phyloP scores from a whole-genome alignment of 352 stramenopile genomes.

The Pythium brassicae region DNA sequence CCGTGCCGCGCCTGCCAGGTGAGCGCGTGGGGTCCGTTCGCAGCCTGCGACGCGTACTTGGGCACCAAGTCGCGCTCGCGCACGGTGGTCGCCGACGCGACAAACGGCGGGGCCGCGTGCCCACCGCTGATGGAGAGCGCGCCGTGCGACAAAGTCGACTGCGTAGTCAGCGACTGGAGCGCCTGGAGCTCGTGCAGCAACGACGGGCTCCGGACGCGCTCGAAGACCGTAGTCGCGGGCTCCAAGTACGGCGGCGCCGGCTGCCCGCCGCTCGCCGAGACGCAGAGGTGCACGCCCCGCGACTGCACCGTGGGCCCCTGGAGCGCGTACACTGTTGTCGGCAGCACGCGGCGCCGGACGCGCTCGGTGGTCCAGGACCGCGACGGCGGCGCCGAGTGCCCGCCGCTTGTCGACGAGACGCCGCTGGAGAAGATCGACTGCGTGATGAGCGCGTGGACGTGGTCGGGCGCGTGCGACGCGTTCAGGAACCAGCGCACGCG shows the following conservation, averaged over 20 bases:
- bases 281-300: slow-evolving; percentile 16
- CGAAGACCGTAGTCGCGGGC: slow-evolving; percentile 14
- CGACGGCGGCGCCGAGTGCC: slow-evolving; percentile 14
- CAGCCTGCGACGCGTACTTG: slow-evolving; percentile 25
- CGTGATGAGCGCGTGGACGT: slow-evolving; percentile 17
- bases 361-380: slow-evolving; percentile 1
- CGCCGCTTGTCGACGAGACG: slow-evolving; percentile 11
- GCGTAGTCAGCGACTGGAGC: slow-evolving; percentile 50
- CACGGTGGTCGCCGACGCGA: slow-evolving; percentile 18
- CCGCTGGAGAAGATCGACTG: slow-evolving; percentile 24
- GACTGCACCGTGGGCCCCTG: slow-evolving; percentile 20
- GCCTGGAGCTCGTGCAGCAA: slow-evolving; percentile 22
- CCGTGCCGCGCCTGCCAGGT: slow-evolving; percentile 31
- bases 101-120: slow-evolving; percentile 37
- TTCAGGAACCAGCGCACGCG: slow-evolving; percentile 18
- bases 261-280: slow-evolving; percentile 21
- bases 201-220: slow-evolving; percentile 12
- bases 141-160: slow-evolving; percentile 45
- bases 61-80: slow-evolving; percentile 30
- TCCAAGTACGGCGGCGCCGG: slow-evolving; percentile 16
- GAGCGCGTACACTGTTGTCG: slow-evolving; percentile 18
- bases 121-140: slow-evolving; percentile 21
- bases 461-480: slow-evolving; percentile 23
- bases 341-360: slow-evolving; percentile 15
- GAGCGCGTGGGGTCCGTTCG: slow-evolving; percentile 27